phyloP scores from a whole-genome alignment of 2,329 filamentous ascomycete species.

The Calcarisporium arbuscula region DNA sequence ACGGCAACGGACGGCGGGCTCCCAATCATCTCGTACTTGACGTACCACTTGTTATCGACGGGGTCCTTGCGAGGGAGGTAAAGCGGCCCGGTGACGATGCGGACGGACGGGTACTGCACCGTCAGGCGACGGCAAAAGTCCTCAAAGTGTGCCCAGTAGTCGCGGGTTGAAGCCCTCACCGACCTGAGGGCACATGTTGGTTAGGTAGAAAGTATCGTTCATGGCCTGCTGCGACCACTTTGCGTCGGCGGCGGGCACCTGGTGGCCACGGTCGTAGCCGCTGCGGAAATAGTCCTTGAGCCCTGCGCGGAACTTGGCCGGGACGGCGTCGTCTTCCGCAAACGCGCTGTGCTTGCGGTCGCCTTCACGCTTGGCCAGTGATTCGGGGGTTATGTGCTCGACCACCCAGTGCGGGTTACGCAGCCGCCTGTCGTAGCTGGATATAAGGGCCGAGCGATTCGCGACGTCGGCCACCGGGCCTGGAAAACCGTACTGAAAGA shows the following conservation, averaged over 20 bases:
- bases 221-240: constrained; percentile 94
- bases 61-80: constrained; percentile 83
- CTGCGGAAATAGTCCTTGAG: constrained; percentile 92
- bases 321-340: constrained; percentile 72
- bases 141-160: constrained; percentile 99
- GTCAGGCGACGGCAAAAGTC: constrained; percentile 90
- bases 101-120: constrained; percentile 72
- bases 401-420: constrained; percentile 93
- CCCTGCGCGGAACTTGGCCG: constrained; percentile 79
- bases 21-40: constrained; percentile 93
- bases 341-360: constrained; percentile 83
- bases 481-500: constrained; percentile 86
- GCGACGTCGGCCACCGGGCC: constrained; percentile 83
- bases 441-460: constrained; percentile 68
- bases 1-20: constrained; percentile 90
- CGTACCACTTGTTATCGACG: constrained; percentile 87
- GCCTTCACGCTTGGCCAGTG: constrained; percentile 65
- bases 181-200: constrained; percentile 98
- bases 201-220: constrained; percentile 88
- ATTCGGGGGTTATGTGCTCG: constrained; percentile 91
- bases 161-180: constrained; percentile 96
- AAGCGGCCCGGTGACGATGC: constrained; percentile 87
- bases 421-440: constrained; percentile 81
- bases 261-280: constrained; percentile 93
- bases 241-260: constrained; percentile 92